These are phyloP conservation scores for Cucurbita ficifolia DNA, from an alignment of 306 rosid genomes.

Conservation along the genomic window DNA sequence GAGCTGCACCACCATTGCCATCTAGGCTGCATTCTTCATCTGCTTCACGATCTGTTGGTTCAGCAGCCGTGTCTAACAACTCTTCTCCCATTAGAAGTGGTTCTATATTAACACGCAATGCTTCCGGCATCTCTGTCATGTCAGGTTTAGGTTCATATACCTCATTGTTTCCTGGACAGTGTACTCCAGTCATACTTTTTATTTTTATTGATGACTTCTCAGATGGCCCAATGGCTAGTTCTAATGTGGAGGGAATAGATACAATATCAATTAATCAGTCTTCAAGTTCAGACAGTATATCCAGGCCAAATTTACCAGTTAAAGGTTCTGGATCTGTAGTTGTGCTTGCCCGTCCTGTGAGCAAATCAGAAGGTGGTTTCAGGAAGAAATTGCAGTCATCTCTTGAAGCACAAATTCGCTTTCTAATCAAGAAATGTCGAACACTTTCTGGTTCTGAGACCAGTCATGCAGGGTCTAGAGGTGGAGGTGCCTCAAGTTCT, in stretches of 20 bases:
- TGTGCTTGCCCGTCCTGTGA: conserved; percentile 78
- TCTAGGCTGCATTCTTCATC: conserved; percentile 38
- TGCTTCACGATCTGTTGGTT: conserved; percentile 28
- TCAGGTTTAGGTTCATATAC: conserved; percentile 84
- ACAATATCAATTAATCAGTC: conserved; percentile 32
- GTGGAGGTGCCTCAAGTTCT: conserved; percentile 36
- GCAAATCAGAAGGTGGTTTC: conserved; percentile 62
- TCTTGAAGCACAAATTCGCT: conserved; percentile 79
- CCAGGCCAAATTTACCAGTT: conserved; percentile 40
- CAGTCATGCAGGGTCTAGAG: conserved; percentile 48
- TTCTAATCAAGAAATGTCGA: conserved; percentile 64
- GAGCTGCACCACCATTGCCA: conserved; percentile 18
- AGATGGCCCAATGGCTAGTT: conserved; percentile 25
- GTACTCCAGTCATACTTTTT: conserved; percentile 76
- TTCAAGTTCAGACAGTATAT: conserved; percentile 34
- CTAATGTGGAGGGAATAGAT: conserved; percentile 49
- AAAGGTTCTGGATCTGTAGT: conserved; percentile 78
- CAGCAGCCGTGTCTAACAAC: conserved; percentile 26
- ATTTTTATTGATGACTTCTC: conserved; percentile 69
- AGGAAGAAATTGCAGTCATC: conserved; percentile 77
- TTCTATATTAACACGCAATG: conserved; percentile 44
- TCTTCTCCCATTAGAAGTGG: conserved; percentile 59
- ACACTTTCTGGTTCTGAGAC: conserved; percentile 56
- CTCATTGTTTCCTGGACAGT: conserved; percentile 90
- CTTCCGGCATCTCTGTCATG: conserved; percentile 55